Evolutionary conservation across 2,329 filamentous ascomycete species (phyloP).

Genomic region (Fusarium subtropicale): DNA sequence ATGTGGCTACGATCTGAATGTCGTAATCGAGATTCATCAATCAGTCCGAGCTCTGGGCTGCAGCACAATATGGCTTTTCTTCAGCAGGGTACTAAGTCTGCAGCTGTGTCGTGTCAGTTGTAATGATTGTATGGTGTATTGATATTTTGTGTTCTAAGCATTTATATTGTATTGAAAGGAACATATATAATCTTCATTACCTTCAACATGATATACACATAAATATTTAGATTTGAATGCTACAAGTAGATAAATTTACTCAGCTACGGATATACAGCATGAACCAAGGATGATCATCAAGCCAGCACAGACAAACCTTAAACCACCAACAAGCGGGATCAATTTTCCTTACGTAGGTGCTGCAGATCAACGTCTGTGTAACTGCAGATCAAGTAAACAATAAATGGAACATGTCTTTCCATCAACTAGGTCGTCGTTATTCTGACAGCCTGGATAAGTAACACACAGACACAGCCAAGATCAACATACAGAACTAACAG

Average conservation of each 20-base stretch:
- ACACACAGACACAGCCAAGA: not conserved
- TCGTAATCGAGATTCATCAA: not conserved
- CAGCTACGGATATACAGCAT: not conserved
- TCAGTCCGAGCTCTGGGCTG: not conserved
- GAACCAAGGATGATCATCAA: not conserved
- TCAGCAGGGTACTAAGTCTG: not conserved
- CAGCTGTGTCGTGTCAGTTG: not conserved
- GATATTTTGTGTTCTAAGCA: not conserved
- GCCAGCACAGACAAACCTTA: not conserved
- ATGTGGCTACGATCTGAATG: not conserved
- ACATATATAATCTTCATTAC: not conserved
- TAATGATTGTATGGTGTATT: not conserved
- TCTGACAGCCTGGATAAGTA: not conserved
- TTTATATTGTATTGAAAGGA: not conserved
- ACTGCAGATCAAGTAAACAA: not conserved
- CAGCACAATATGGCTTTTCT: not conserved
- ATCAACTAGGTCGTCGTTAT: not conserved
- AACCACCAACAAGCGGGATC: not conserved
- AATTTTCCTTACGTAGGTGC: not conserved
- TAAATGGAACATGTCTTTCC: not conserved
- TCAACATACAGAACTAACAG: not conserved
- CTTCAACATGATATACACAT: not conserved
- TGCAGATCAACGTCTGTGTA: slow-evolving; percentile 11
- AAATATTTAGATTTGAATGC: not conserved
- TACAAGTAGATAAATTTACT: not conserved